Conservation (phyloP, 1,139 yeast species). For the Zygotorulaspora mrakii region DNA sequence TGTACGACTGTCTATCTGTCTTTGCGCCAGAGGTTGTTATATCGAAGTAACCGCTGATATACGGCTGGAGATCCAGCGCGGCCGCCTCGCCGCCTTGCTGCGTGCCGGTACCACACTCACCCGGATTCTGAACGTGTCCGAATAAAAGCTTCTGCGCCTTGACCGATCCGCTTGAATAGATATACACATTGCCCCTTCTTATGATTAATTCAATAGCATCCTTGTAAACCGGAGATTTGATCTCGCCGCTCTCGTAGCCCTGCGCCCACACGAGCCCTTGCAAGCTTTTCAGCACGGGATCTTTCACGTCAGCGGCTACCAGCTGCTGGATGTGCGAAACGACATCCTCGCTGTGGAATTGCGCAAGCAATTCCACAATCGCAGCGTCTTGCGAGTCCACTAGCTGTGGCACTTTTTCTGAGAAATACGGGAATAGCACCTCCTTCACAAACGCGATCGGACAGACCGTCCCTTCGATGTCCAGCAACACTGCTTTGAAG, state of each 20-base stretch:
- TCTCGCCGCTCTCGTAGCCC: conserved; percentile 72
- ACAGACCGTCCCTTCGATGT: conserved; percentile 90
- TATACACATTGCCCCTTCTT: conserved; percentile 46
- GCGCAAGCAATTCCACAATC: conserved; percentile 17
- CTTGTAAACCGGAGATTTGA: conserved; percentile 69
- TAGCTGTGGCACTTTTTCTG: conserved; percentile 32
- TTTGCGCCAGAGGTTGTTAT: conserved; percentile 82
- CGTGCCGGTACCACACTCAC: conserved; percentile 31
- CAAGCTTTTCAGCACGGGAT: conserved; percentile 66
- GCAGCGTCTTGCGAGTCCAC: conserved; percentile 11
- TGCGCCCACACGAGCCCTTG: conserved; percentile 82
- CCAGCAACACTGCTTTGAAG: conserved; percentile 40
- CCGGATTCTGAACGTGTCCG: conserved; percentile 48
- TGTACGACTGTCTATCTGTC: conserved; percentile 54
- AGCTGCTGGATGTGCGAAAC: conserved; percentile 49
- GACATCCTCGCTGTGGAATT: conserved; percentile 21
- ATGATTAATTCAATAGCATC: conserved; percentile 66
- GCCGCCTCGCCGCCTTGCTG: no score
- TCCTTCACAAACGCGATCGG: conserved; percentile 86
- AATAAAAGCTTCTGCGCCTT: conserved; percentile 80
- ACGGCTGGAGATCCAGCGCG: conserved; percentile 49
- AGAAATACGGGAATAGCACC: conserved; percentile 50
- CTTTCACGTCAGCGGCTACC: conserved; percentile 69
- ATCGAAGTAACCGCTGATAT: conserved; percentile 70
- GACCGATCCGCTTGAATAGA: conserved; percentile 90